Evolutionary conservation across 345 rosid species (phyloP).

Genomic region (Chamaenerion angustifolium): DNA sequence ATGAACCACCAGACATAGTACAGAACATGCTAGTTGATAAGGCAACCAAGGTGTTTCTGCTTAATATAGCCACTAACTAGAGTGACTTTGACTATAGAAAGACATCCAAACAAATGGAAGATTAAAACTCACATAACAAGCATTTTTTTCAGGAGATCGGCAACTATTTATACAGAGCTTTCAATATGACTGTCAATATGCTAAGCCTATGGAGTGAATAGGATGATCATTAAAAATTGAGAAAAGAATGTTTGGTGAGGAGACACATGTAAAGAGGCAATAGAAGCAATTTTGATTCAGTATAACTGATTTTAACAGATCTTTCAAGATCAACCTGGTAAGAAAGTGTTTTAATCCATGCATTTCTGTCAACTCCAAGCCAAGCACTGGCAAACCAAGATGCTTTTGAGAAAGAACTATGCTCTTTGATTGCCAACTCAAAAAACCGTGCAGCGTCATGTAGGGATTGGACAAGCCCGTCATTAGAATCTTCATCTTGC

Average conservation of each 20-base stretch:
- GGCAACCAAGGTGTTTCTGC: too few relatives aligned
- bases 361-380: slow-evolving; percentile 72
- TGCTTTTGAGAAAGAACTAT: slow-evolving; percentile 33
- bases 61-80: too few relatives aligned
- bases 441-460: slow-evolving; percentile 80
- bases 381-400: slow-evolving; percentile 84
- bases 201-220: not conserved
- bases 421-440: slow-evolving; percentile 62
- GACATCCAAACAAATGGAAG: too few relatives aligned
- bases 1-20: too few relatives aligned
- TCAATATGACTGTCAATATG: too few relatives aligned
- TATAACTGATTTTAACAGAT: slow-evolving; percentile 4
- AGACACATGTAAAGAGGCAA: slow-evolving; percentile 1
- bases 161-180: too few relatives aligned
- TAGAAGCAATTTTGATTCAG: not conserved
- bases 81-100: too few relatives aligned
- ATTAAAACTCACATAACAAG: too few relatives aligned
- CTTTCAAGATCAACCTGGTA: slow-evolving; percentile 53
- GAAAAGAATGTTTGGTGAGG: not conserved
- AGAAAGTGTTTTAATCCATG: slow-evolving; percentile 80
- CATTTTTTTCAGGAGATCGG: too few relatives aligned
- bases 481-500: slow-evolving; percentile 50
- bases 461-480: slow-evolving; percentile 68
- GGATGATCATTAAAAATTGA: not conserved
- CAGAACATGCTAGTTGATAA: too few relatives aligned